phyloP scores from a whole-genome alignment of 2,329 filamentous ascomycete genomes.

The Phyllachora maydis region DNA sequence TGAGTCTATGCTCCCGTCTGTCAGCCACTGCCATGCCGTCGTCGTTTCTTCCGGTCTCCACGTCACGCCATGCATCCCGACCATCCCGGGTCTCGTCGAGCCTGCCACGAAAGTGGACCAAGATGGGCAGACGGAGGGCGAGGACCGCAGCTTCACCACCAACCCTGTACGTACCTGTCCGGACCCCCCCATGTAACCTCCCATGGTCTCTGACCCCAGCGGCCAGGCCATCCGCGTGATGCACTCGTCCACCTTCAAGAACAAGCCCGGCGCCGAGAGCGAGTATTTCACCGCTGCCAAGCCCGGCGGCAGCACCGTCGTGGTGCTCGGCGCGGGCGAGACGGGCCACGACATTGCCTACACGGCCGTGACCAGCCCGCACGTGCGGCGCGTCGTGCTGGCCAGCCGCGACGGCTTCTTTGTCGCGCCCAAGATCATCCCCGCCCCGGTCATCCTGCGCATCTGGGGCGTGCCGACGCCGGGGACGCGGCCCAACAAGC shows the following conservation, averaged over 20 bases:
- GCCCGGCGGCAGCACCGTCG: conserved; percentile 9
- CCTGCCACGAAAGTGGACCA: no score
- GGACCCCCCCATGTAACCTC: background rate
- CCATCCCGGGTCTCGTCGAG: conserved; percentile 1
- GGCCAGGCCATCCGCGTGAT: conserved; percentile 5
- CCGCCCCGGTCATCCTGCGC: conserved; percentile 1
- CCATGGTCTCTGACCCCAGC: background rate
- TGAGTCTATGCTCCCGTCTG: no score
- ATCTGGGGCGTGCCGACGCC: conserved; percentile 4
- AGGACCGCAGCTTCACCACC: no score
- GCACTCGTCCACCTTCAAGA: conserved; percentile 14
- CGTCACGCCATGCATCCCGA: conserved; percentile 10
- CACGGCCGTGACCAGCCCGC: conserved; percentile 11
- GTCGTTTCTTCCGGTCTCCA: conserved; percentile 15
- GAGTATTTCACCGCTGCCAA: no score
- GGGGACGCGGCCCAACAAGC: conserved; percentile 6
- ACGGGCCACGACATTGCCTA: conserved; percentile 13
- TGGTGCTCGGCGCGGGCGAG: conserved; percentile 14
- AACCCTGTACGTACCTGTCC: no score
- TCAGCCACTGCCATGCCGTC: conserved; percentile 15
- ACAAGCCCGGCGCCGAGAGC: conserved; percentile 5
- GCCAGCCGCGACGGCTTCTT: conserved; percentile 14
- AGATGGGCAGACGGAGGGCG: no score
- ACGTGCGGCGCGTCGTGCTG: conserved; percentile 11
- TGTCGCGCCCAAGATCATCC: conserved; percentile 12